A percentile compares a stretch with the other conserved stretches of the same genome.
These are phyloP conservation scores for Uromyces viciae-fabae DNA, from an alignment of 1,284 basidiomycete species.

Conservation along the genomic window DNA sequence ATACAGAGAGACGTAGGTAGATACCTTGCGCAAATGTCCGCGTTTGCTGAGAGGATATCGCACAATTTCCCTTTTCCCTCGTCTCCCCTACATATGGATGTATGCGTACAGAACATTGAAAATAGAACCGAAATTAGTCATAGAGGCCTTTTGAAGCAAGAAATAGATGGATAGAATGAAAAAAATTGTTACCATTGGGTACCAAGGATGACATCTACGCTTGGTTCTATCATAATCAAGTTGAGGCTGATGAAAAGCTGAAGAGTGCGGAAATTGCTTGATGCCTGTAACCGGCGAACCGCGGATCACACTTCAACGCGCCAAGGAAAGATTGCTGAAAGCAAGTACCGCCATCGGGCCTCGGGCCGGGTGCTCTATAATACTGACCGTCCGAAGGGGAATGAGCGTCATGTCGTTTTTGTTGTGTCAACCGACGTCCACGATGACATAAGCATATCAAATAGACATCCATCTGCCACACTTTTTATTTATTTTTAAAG, in stretches of 20 bases:
- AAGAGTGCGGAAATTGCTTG: neutral
- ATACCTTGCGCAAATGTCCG: slow-evolving; percentile 44
- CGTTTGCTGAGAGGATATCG: slow-evolving; percentile 39
- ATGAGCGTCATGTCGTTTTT: neutral
- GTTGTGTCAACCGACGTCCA: neutral
- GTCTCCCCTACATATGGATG: slow-evolving; percentile 18
- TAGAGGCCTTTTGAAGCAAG: neutral
- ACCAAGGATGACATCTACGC: slow-evolving; percentile 43
- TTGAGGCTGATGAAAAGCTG: neutral
- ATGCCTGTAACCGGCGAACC: neutral
- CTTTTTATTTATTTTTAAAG: neutral
- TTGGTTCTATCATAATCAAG: slow-evolving; percentile 7
- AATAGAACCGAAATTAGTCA: neutral
- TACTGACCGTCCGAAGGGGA: neutral
- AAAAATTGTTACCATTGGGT: slow-evolving; percentile 32
- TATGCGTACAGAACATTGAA: neutral
- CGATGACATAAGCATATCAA: neutral
- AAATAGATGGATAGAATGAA: neutral
- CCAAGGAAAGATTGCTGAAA: neutral
- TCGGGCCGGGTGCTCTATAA: neutral
- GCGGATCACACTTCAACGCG: too few species aligned
- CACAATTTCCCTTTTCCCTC: slow-evolving; percentile 46
- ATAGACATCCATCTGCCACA: neutral
- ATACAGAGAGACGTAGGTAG: neutral
- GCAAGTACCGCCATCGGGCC: neutral